Percentiles rank a stretch among this genome's conserved stretches.
Evolutionary conservation across 176 grass and related monocot genomes (phyloP).

Genomic region (Bromus sterilis): DNA sequence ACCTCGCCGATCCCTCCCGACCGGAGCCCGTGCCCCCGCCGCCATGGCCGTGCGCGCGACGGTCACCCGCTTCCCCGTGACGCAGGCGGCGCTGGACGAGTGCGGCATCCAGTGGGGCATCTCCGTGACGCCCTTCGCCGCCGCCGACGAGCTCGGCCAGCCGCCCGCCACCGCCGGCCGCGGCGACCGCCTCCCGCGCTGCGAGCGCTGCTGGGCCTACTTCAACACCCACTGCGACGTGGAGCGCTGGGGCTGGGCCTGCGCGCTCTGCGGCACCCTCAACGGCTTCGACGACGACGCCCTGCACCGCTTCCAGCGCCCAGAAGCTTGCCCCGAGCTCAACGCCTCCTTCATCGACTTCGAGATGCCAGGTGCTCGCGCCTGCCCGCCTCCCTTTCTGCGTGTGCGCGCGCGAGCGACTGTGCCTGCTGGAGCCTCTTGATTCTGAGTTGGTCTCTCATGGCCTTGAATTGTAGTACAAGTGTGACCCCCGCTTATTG

Average conservation of each 20-base stretch:
- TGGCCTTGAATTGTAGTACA: not conserved
- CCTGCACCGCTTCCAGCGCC: constrained; percentile 45
- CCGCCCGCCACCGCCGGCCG: constrained; percentile 27
- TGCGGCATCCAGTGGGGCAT: constrained; percentile 77
- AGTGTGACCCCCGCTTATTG: not conserved
- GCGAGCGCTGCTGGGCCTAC: constrained; percentile 90
- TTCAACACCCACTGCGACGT: constrained; percentile 63
- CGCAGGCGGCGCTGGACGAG: constrained; percentile 37
- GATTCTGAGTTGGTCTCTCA: not conserved
- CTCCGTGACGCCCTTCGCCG: constrained; percentile 72
- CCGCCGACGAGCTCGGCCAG: constrained; percentile 55
- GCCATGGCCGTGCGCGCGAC: constrained; percentile 73
- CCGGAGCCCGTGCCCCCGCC: not conserved
- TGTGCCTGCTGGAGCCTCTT: not conserved
- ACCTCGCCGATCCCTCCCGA: not conserved
- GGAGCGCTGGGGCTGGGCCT: constrained; percentile 82
- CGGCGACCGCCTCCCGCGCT: constrained; percentile 70
- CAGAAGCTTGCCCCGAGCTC: constrained; percentile 61
- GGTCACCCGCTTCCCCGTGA: constrained; percentile 58
- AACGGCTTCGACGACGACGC: constrained; percentile 59
- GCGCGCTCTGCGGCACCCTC: constrained; percentile 71
- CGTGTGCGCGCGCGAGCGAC: not conserved
- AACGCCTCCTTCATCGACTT: constrained; percentile 75
- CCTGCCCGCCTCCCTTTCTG: not conserved
- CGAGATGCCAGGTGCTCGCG: constrained; percentile 49